Conservation (phyloP, 139 green algal species). For the Coelastrella sp. region DNA sequence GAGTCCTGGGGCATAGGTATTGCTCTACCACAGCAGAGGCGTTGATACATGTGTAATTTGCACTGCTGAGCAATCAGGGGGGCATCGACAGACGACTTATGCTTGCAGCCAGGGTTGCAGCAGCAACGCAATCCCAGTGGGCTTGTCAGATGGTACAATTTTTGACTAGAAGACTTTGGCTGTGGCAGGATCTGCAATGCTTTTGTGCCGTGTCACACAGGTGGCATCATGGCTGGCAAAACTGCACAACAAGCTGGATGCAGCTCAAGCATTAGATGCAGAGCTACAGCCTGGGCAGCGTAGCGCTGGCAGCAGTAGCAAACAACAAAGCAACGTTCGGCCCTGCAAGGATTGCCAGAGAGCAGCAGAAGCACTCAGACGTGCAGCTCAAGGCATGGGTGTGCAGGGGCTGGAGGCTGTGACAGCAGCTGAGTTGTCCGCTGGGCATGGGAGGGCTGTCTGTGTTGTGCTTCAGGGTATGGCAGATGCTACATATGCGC, state of each 20-base stretch:
- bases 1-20: too few species aligned
- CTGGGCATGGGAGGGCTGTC: conserved; percentile 55
- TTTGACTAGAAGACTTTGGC: too few species aligned
- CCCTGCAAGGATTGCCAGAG: conserved; percentile 56
- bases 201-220: background rate
- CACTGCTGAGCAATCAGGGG: too few species aligned
- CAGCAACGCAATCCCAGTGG: too few species aligned
- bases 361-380: conserved; percentile 56
- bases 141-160: too few species aligned
- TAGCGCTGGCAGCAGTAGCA: conserved; percentile 16
- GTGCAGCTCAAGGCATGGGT: conserved; percentile 49
- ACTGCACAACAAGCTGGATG: conserved; percentile 5
- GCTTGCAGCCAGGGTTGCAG: too few species aligned
- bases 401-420: conserved; percentile 54
- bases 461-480: conserved; percentile 53
- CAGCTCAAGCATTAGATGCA: conserved; percentile 12
- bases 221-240: background rate
- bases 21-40: too few species aligned
- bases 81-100: too few species aligned
- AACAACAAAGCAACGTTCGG: background rate
- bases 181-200: background rate
- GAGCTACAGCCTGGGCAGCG: conserved; percentile 20
- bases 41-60: too few species aligned
- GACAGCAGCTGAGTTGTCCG: conserved; percentile 47
- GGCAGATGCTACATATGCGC: background rate